Evolutionary conservation across 805 yeast species (phyloP), one percentile per base, ranked within the genome.

Genomic region (Wickerhamiella domercqiae): DNA sequence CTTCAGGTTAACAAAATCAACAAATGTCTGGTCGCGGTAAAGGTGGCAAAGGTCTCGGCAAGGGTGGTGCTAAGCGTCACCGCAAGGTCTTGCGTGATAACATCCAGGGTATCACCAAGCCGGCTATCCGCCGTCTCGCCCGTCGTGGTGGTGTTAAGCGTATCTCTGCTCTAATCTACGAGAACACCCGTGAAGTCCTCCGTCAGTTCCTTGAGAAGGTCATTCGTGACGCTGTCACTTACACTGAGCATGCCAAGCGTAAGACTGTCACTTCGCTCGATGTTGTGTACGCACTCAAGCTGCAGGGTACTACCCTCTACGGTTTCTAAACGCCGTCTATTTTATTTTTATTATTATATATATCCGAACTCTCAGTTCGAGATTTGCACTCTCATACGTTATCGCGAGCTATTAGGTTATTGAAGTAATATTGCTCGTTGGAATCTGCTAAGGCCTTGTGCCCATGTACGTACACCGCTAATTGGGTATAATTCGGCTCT

Each of bases 141-240:
- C 87, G 98, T 78, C 84, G 98, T 82, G 98, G 98, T 72, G 98
- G 98, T 86, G 98, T 87, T 62, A 87, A 87, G 79, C 94, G 98
- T 81, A 87, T 87, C 60, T 87, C 97, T 48, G 97, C 94, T 65
- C 72, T 86, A 63, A 87, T 87, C 65, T 87, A 87, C 73, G 98
- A 87, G 70, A 96, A 87, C 72, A 94, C 90, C 61, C 84, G 98
- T 74, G 86, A 79, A 54, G 96, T 90, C 53, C 73, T 87, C 53
- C 86, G 86, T 71, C 72, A 94, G 41, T 87, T 87, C 79, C 75
- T 87, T 63, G 95, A 83, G 69, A 78, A 81, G 61, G 95, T 90
- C 54, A 87, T 87, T 70, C 83, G 96, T 75, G 97, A 90, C 58
- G 97, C 98, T 57, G 96, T 90, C 59, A 84, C 96, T 57, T 87